These are phyloP conservation scores for Puccinia polysora DNA, from an alignment of 1,284 basidiomycete species.

Conservation along the genomic window DNA sequence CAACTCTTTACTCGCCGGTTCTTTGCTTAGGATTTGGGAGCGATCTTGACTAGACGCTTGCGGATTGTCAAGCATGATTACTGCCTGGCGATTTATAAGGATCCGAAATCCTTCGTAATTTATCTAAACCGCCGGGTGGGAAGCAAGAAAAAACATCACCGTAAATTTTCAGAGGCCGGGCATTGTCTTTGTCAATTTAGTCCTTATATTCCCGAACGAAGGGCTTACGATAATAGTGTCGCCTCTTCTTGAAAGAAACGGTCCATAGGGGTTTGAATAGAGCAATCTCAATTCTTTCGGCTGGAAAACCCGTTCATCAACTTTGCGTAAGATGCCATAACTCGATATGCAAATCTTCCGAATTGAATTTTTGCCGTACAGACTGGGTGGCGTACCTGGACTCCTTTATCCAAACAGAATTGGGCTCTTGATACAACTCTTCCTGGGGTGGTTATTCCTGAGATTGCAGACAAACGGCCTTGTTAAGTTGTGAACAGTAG, in stretches of 20 bases:
- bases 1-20: not conserved
- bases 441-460: not conserved
- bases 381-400: slow-evolving; percentile 1
- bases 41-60: not conserved
- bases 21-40: not conserved
- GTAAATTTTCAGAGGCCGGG: no score
- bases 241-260: not conserved
- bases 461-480: not conserved
- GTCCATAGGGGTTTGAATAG: not conserved
- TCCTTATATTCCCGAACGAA: not conserved
- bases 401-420: slow-evolving; percentile 13
- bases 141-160: not conserved
- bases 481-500: not conserved
- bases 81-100: not conserved
- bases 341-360: no score
- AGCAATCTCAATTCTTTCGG: slow-evolving; percentile 22
- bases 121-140: not conserved
- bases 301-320: not conserved
- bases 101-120: slow-evolving; percentile 11
- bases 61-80: slow-evolving; percentile 6
- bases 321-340: not conserved
- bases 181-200: not conserved
- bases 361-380: not conserved
- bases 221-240: not conserved
- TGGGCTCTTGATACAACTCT: not conserved